These are phyloP conservation scores for Phalaenopsis equestris DNA, from an alignment of 106 monocot genomes.

Conservation along the genomic window DNA sequence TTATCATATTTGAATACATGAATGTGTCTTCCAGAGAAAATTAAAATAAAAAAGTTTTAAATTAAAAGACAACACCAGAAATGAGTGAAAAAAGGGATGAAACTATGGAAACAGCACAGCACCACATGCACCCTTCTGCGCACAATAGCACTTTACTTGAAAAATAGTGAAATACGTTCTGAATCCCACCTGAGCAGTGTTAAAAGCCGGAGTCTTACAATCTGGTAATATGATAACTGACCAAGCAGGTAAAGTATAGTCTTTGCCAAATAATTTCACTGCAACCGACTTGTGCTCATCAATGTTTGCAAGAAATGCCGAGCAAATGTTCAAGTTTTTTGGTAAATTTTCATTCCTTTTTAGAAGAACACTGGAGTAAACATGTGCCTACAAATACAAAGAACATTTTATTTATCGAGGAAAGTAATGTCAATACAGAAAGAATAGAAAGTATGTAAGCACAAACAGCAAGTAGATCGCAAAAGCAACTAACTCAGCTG, in stretches of 20 bases:
- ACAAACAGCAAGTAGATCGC: not conserved
- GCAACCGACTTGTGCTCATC: conserved; percentile 63
- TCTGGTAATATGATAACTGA: conserved; percentile 93
- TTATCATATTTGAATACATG: not conserved
- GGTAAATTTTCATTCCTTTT: conserved; percentile 40
- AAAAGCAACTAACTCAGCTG: not conserved
- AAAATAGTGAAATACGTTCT: not conserved
- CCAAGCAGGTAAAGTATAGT: conserved; percentile 75
- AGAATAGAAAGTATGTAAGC: not conserved
- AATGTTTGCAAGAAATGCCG: conserved; percentile 94
- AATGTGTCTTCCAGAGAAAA: not conserved
- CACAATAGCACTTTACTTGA: not conserved
- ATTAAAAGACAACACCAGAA: not conserved
- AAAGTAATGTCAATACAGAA: not conserved
- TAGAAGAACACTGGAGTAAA: conserved; percentile 59
- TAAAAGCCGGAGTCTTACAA: conserved; percentile 81
- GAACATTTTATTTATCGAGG: not conserved
- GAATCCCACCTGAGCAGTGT: conserved; percentile 76
- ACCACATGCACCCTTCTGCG: not conserved
- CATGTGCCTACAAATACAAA: conserved; percentile 59
- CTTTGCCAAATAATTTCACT: conserved; percentile 54
- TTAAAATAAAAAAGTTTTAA: not conserved
- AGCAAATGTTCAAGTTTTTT: conserved; percentile 50
- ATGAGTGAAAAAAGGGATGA: not conserved
- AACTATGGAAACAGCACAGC: not conserved